Base-by-base conservation (phyloP, 768 basidiomycete species). In the Lentinula aciculospora region DNA sequence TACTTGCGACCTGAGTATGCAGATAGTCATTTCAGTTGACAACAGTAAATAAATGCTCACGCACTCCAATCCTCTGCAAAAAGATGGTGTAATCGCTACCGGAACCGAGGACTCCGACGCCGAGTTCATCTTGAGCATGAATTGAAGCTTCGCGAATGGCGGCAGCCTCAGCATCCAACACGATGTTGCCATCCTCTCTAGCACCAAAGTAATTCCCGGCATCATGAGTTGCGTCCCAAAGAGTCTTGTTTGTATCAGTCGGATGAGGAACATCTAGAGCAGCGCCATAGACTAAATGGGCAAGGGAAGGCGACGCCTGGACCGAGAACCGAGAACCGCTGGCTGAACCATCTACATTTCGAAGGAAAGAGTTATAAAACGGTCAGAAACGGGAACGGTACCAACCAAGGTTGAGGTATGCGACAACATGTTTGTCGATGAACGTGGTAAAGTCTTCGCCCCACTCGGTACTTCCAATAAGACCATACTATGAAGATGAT, bases 51-150 rank as follows among this genome's bases (percentile, higher is more conserved):
- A 40, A 46, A 23, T 28, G 13, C n/a, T 55, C 8, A 65, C 72
- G 40, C 64, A 77, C 76, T n/a, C 81, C 81, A 21, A 82, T 65
- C 49, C 86, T 77, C 69, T 98, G 92, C 65, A 98, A 72, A 74
- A 98, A 97, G 10, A 92, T 87, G 0, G 95, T 97, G 63, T 80
- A 98, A 70, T 98, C 96, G 58, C 90, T 92, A 29, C 92, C 92
- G 49, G 86, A 89, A 46, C 92, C 92, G 13, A 94, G 72, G 17
- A 88, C 79, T 0, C 44, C 40, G 34, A 94, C 71, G 21, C 78
- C 81, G 4, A 71, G 72, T n/a, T 29, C 44, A 48, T 71, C 66
- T 6, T 72, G 67, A 29, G 72, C 66, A 29, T 68, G 67, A 3
- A 67, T 60, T 1, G 65, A 65, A 48, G 71, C 64, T 19, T 74